Evolutionary conservation across 805 yeast species (phyloP).

Genomic region (Barnettozyma siamensis): DNA sequence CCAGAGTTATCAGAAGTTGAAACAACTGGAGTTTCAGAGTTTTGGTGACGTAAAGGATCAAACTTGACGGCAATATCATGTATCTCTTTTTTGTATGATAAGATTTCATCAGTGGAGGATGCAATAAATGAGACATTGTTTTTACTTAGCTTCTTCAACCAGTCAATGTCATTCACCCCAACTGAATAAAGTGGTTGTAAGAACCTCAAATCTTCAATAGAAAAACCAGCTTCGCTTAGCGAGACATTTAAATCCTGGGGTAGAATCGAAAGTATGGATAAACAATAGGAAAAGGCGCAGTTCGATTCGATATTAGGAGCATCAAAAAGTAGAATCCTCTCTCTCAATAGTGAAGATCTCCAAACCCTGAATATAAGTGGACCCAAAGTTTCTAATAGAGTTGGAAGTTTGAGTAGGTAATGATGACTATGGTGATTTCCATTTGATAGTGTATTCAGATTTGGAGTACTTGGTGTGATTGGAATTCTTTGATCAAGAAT

Average conservation of each 20-base stretch:
- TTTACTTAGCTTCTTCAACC: slow-evolving; percentile 22
- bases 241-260: slow-evolving; percentile 47
- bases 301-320: slow-evolving; percentile 30
- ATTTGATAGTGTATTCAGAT: not conserved
- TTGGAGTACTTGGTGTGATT: slow-evolving; percentile 16
- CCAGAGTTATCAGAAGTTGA: slow-evolving; percentile 7
- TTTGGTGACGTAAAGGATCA: slow-evolving; percentile 3
- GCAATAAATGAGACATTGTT: slow-evolving; percentile 41
- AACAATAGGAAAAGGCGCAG: slow-evolving; percentile 49
- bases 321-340: slow-evolving; percentile 45
- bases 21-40: slow-evolving; percentile 9
- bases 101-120: slow-evolving; percentile 60
- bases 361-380: slow-evolving; percentile 61
- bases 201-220: slow-evolving; percentile 22
- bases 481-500: slow-evolving; percentile 12
- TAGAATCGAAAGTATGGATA: slow-evolving; percentile 55
- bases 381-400: slow-evolving; percentile 47
- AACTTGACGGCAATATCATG: slow-evolving; percentile 41
- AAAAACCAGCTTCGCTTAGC: slow-evolving; percentile 24
- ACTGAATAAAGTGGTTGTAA: slow-evolving; percentile 56
- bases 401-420: slow-evolving; percentile 41
- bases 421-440: slow-evolving; percentile 27
- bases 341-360: slow-evolving; percentile 56
- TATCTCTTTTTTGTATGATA: slow-evolving; percentile 45
- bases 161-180: slow-evolving; percentile 51